Percentiles rank a stretch among this genome's conserved stretches.
phyloP scores from a whole-genome alignment of 2,329 filamentous ascomycete genomes.

The Colletotrichum costaricense region DNA sequence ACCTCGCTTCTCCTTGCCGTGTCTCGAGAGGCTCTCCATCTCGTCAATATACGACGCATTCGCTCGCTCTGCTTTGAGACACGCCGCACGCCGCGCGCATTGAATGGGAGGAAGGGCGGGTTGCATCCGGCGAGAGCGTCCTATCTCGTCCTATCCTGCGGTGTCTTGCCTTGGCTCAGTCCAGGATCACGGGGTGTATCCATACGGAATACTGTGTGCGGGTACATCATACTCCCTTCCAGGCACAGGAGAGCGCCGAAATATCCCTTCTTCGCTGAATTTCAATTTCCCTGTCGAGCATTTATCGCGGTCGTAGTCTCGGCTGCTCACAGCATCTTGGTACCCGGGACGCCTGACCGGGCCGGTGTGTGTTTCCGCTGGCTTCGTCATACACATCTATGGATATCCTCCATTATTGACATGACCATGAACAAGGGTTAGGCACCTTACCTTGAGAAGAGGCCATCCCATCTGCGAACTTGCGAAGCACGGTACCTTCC shows the following conservation, averaged over 20 bases:
- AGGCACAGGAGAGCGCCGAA: background rate
- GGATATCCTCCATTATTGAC: background rate
- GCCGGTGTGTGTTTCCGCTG: constrained; percentile 9
- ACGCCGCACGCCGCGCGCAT: background rate
- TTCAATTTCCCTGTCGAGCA: background rate
- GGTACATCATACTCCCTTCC: background rate
- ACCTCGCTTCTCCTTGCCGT: background rate
- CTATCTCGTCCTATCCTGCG: constrained; percentile 12
- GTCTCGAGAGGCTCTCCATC: background rate
- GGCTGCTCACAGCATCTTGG: constrained; percentile 20
- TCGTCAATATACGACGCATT: constrained; percentile 5
- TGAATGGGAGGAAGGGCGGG: constrained; percentile 16
- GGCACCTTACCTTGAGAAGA: background rate
- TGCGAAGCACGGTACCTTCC: too few species aligned
- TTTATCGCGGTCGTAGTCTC: background rate
- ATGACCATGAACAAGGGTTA: background rate
- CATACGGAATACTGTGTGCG: background rate
- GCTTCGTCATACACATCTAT: constrained; percentile 1
- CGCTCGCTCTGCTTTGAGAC: constrained; percentile 3
- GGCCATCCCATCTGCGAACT: too few species aligned
- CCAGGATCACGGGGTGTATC: background rate
- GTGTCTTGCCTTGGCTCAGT: background rate
- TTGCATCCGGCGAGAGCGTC: constrained; percentile 27
- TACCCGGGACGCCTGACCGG: constrained; percentile 3
- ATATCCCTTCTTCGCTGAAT: background rate